Percentiles rank a stretch among this genome's conserved stretches.
Evolutionary conservation across 1,284 basidiomycete species (phyloP).

Genomic region (Malassezia arunalokei): DNA sequence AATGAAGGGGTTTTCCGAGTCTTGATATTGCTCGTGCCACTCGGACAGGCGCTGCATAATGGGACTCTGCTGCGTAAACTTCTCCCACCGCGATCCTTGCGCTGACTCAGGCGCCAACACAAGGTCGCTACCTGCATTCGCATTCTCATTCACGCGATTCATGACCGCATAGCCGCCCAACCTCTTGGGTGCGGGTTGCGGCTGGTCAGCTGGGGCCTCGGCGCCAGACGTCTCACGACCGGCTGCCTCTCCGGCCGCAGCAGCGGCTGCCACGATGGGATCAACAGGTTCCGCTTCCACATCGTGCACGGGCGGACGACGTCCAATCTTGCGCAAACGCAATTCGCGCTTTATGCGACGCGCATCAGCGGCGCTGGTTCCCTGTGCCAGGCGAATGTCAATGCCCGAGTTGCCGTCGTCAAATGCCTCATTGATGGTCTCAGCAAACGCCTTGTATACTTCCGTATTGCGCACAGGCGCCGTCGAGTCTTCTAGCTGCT

Average conservation of each 20-base stretch:
- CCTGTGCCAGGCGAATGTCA: slow-evolving; percentile 48
- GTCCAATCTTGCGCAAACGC: slow-evolving; percentile 39
- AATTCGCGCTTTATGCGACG: slow-evolving; percentile 34
- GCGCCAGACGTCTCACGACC: slow-evolving; percentile 8
- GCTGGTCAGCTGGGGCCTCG: not conserved
- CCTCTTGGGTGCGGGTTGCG: slow-evolving; percentile 1
- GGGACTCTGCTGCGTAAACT: slow-evolving; percentile 32
- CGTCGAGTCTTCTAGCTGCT: slow-evolving; percentile 35
- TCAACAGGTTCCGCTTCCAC: slow-evolving; percentile 24
- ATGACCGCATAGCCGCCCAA: slow-evolving; percentile 32
- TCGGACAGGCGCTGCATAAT: slow-evolving; percentile 26
- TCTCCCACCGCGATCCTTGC: slow-evolving; percentile 30
- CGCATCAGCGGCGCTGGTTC: slow-evolving; percentile 62
- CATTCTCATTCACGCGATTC: slow-evolving; percentile 21
- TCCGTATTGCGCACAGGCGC: slow-evolving; percentile 71
- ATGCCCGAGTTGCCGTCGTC: slow-evolving; percentile 77
- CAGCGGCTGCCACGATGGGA: slow-evolving; percentile 26
- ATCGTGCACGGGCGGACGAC: slow-evolving; percentile 31
- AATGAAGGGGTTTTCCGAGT: slow-evolving; percentile 83
- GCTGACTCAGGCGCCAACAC: slow-evolving; percentile 34
- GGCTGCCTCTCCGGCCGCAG: slow-evolving; percentile 22
- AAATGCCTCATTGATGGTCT: slow-evolving; percentile 78
- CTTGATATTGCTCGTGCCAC: slow-evolving; percentile 55
- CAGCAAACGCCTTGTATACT: slow-evolving; percentile 81
- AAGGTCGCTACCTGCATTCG: slow-evolving; percentile 25